A percentile compares a stretch with the other conserved stretches of the same genome.
These are phyloP conservation scores for Boeremia exigua DNA, from an alignment of 2,329 filamentous ascomycete species.

Conservation along the genomic window DNA sequence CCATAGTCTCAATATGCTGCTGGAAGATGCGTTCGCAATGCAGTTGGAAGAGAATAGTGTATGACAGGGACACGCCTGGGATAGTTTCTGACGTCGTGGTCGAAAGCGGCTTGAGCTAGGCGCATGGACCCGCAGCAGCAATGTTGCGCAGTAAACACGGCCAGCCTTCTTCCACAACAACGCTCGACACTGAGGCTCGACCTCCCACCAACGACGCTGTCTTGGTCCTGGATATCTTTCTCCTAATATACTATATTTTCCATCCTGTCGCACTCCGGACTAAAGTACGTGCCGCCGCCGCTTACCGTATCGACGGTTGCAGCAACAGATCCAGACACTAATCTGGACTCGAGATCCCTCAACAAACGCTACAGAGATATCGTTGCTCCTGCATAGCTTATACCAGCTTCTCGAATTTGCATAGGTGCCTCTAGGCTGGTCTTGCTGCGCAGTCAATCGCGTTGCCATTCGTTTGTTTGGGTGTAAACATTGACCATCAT, in stretches of 20 bases:
- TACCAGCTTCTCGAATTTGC: not conserved
- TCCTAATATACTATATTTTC: constrained; percentile 17
- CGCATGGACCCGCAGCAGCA: not conserved
- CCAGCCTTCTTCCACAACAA: constrained; percentile 32
- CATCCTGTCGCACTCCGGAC: constrained; percentile 16
- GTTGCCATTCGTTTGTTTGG: constrained; percentile 39
- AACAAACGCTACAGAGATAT: constrained; percentile 26
- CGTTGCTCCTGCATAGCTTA: not conserved
- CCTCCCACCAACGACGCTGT: constrained; percentile 24
- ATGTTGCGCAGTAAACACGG: constrained; percentile 16
- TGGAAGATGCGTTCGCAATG: not conserved
- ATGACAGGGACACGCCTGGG: not conserved
- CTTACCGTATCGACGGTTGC: constrained; percentile 8
- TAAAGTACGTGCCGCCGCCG: constrained; percentile 17
- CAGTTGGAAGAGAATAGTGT: not conserved
- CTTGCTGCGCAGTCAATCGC: constrained; percentile 9
- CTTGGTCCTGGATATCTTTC: constrained; percentile 28
- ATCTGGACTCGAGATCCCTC: constrained; percentile 1
- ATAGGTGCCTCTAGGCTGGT: not conserved
- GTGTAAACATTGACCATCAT: constrained; percentile 39
- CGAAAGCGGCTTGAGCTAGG: not conserved
- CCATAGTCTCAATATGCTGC: too few relatives aligned
- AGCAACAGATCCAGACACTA: constrained; percentile 1
- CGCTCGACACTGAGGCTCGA: constrained; percentile 23
- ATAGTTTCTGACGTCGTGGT: not conserved